Evolutionary conservation across 768 basidiomycete genomes (phyloP).

Genomic region (Tylopilus sp.): DNA sequence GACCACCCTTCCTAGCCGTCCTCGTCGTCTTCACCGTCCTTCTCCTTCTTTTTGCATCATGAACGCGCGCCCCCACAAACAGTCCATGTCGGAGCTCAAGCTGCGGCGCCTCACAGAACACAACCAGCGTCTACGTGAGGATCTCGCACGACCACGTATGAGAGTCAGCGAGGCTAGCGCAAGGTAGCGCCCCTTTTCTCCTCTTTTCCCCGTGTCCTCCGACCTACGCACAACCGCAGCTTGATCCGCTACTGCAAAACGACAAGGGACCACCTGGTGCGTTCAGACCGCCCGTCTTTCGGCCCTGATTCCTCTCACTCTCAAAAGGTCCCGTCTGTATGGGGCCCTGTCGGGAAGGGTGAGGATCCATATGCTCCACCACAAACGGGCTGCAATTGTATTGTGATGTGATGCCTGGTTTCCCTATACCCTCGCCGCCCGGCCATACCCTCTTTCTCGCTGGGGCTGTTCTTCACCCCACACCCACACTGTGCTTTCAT

Average conservation of each 20-base stretch:
- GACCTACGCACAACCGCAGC: constrained; percentile 38
- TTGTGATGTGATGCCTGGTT: constrained; percentile 57
- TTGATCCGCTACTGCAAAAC: constrained; percentile 92
- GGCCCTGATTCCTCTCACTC: neutral
- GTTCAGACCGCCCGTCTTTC: constrained; percentile 25
- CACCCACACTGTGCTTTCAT: constrained; percentile 12
- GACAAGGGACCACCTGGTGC: constrained; percentile 84
- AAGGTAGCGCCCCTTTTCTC: constrained; percentile 44
- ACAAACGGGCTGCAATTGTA: constrained; percentile 66
- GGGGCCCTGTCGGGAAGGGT: constrained; percentile 86
- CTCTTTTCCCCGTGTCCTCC: neutral
- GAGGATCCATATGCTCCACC: constrained; percentile 93
- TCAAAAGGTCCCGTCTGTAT: constrained; percentile 81
- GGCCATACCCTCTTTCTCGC: constrained; percentile 30
- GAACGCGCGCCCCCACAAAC: constrained; percentile 80
- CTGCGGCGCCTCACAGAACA: constrained; percentile 90
- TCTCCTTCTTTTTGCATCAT: constrained; percentile 31
- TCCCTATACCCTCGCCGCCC: constrained; percentile 31
- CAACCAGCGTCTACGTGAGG: constrained; percentile 87
- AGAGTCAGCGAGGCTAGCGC: constrained; percentile 89
- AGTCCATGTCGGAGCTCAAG: constrained; percentile 98
- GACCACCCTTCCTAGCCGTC: constrained; percentile 3
- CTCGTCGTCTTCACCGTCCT: neutral
- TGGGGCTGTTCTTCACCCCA: constrained; percentile 2
- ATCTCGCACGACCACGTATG: constrained; percentile 84